Evolutionary conservation across 208 protist species (phyloP), one percentile per base, ranked within the genome.

Genomic region (Cochliopodium minus): DNA sequence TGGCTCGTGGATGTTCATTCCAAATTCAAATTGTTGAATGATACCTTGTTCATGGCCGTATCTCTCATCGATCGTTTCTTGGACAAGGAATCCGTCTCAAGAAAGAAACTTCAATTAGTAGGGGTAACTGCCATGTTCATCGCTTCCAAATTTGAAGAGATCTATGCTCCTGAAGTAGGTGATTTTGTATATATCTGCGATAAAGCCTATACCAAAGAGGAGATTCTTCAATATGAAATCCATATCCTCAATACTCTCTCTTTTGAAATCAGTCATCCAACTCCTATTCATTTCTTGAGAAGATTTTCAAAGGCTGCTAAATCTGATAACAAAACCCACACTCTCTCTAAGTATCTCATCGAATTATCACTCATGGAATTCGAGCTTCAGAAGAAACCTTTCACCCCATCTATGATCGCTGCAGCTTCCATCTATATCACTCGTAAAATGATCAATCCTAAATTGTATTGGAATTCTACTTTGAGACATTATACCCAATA

Each of bases 1-100:
- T 97, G 92, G 91, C 77, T 96, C 36, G 72, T 92, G 13, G 90
- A 94, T 55, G 91, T 96, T 11, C 66, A 79, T 29, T 63, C 76
- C 32, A 83, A 92, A 64, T 96, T 91, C 70, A 90, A 91, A 52
- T 71, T 93, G 30, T 67, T 83, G 47, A 70, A 79, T 20, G 90
- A 97, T 64, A 93, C 93, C 0, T 82, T 95, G 56, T 97, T 84
- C 72, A 71, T 96, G 7, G 79, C 87, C 1, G 80, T 95, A 22
- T 86, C 93, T 61, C 81, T 95, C 57, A 77, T 96, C 25, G 93
- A 97, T 72, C 71, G 88, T 36, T 85, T 81, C 50, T 70, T 96
- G 15, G 60, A 68, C 26, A 62, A 20, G 3, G 29, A 32, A 0
- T 5, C 61, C 13, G 66, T 77, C 17, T 28, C 33, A 15, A 56